Base-by-base conservation (phyloP, 257 asterid genomes). In the Fraxinus quadrangulata region DNA sequence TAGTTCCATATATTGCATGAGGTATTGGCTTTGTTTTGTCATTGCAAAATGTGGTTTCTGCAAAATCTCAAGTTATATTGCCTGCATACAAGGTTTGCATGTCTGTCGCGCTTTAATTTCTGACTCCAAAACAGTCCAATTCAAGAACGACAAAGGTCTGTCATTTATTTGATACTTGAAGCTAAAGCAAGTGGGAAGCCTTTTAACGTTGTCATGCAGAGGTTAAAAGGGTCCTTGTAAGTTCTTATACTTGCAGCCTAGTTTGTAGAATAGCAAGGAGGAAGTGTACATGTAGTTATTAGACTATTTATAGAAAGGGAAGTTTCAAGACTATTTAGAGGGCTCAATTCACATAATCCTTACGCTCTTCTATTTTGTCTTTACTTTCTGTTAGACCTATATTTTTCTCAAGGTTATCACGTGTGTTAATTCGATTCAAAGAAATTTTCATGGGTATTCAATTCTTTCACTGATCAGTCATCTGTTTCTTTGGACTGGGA, bases 111-210 rank as follows among this genome's bases (percentile, higher is more conserved):
- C 68, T 21, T 23, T 61, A 24, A 10, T 10, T 61, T 61, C 33
- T 21, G 68, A 61, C 6, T 23, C 68, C 67, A 59, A 21, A 59
- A 59, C 21, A 59, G 30, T 59, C 12, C 12, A 59, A 59, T 59
- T 23, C 31, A 10, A 61, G 31, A 28, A 61, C 17, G 1, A 23
- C 16, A 61, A 23, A 61, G 42, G 13, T 28, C 19, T 66, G 30
- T 26, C 21, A 19, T 23, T 59, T 16, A 69, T 75, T 71, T 72
- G 34, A 59, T 39, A 30, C 40, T 65, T 73, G 42, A 56, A 59
- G 67, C 67, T 34, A 23, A 77, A 37, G 51, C 26, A 40, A 66
- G 63, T 73, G 28, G 63, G 19, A 45, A 65, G 67, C 47, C 65
- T 17, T 49, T 56, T 14, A 39, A 54, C 16, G 36, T 12, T 34